Conservation (phyloP, 805 yeast species). For the Metschnikowia santaceciliae region DNA sequence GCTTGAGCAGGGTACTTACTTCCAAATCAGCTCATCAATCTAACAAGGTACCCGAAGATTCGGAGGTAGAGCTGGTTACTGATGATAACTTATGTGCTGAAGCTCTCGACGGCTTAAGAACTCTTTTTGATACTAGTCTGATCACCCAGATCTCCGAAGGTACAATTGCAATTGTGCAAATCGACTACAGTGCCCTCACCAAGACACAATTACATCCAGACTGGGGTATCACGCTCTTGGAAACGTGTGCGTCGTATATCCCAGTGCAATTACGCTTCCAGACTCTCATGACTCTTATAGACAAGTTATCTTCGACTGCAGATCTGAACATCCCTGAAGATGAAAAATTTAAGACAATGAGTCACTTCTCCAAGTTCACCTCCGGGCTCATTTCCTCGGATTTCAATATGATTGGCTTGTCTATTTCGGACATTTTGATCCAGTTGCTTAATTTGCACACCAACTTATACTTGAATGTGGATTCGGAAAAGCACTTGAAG, state of each 20-base stretch:
- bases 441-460: conserved; percentile 52
- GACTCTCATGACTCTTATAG: conserved; percentile 45
- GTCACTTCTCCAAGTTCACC: conserved; percentile 42
- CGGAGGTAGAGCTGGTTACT: conserved; percentile 35
- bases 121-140: conserved; percentile 61
- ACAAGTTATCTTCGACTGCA: conserved; percentile 24
- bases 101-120: conserved; percentile 47
- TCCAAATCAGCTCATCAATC: conserved; percentile 16
- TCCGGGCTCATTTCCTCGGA: conserved; percentile 67
- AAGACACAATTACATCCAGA: conserved; percentile 9
- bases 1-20: conserved; percentile 26
- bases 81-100: conserved; percentile 42
- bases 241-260: conserved; percentile 67
- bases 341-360: conserved; percentile 24
- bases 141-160: conserved; percentile 57
- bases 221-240: conserved; percentile 60
- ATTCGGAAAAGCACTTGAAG: conserved; percentile 20
- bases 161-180: conserved; percentile 47
- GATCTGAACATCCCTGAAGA: conserved; percentile 15
- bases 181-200: conserved; percentile 24
- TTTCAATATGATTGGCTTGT: conserved; percentile 81
- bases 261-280: conserved; percentile 77
- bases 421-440: conserved; percentile 74
- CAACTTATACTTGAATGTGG: conserved; percentile 22
- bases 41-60: conserved; percentile 22